Conservation (phyloP, 306 rosid species). For the Dicorynia guianensis region DNA sequence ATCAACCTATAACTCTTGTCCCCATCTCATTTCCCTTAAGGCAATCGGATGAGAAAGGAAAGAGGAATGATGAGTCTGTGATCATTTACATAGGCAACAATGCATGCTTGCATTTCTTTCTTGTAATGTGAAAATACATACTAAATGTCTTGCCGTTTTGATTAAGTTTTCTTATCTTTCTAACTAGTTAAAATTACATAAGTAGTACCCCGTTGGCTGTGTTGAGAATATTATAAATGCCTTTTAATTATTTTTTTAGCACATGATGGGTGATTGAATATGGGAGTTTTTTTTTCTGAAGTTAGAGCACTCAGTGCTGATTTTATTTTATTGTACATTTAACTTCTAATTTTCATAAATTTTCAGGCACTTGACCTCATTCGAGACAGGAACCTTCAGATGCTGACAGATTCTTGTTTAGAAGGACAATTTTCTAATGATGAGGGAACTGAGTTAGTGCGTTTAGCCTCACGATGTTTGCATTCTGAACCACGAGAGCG, state of each 20-base stretch:
- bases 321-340: conserved; percentile 38
- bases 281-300: conserved; percentile 8
- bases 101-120: background rate
- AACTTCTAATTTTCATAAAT: conserved; percentile 37
- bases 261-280: conserved; percentile 14
- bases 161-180: conserved; percentile 8
- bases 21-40: background rate
- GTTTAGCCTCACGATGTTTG: conserved; percentile 89
- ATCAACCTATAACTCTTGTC: background rate
- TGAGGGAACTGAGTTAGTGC: conserved; percentile 92
- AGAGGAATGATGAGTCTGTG: background rate
- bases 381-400: conserved; percentile 85
- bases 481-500: conserved; percentile 96
- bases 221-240: conserved; percentile 6
- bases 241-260: background rate
- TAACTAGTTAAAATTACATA: conserved; percentile 5
- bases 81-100: background rate
- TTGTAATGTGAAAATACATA: background rate
- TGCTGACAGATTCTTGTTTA: conserved; percentile 92
- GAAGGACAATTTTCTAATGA: conserved; percentile 92
- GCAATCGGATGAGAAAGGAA: background rate
- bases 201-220: background rate
- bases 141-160: background rate
- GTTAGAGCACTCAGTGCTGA: conserved; percentile 14
- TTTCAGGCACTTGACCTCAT: conserved; percentile 93